Base-by-base conservation (phyloP, 768 basidiomycete genomes). In the Tremella yokohamensis region DNA sequence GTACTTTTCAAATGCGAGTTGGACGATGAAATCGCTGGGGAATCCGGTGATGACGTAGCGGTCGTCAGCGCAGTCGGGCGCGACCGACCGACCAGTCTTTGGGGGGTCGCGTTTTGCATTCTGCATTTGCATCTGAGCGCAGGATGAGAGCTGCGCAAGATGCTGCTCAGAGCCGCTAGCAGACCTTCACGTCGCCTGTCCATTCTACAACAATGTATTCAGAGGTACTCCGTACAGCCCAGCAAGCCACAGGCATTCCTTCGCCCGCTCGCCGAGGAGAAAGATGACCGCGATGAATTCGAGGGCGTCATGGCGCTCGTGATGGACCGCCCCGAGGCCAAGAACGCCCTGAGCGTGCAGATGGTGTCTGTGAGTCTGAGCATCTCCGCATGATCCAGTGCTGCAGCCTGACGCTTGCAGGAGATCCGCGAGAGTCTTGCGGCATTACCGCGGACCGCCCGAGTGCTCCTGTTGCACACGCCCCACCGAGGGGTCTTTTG, bases 401-500 rank as follows among this genome's bases (percentile, higher is more conserved):
- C 52, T 34, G 58, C 49, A 4, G 29, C 34, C 40, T 18, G 56
- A 47, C 40, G 52, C 22, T 48, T 55, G 37, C 72, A 89, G 88
- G 84, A 90, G 80, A 77, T 91, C 47, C 81, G 82, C 52, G 83
- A 85, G 60, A 84, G 85, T 61, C 76, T 91, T 34, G 83, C 88
- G 61, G 6, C 26, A 51, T 42, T 6, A 52, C 39, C 13, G 9
- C 37, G 57, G 61, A 90, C 87, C 56, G 80, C 86, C 52, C 86
- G 90, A 56, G 84, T 87, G 0, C 82, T 97, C 58, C 84, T 97
- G 54, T 74, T 97, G n/a, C 83, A 86, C 53, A 92, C 92, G 7
- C 83, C 88, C 0, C 82, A 85, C 0, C 65, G 81, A n/a, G 85
- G 85, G 20, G 81, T 88, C 2, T 97, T 96, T 78, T 97, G 92